Evolutionary conservation across 2,329 filamentous ascomycete species (phyloP).

Genomic region (Scedosporium apiospermum): DNA sequence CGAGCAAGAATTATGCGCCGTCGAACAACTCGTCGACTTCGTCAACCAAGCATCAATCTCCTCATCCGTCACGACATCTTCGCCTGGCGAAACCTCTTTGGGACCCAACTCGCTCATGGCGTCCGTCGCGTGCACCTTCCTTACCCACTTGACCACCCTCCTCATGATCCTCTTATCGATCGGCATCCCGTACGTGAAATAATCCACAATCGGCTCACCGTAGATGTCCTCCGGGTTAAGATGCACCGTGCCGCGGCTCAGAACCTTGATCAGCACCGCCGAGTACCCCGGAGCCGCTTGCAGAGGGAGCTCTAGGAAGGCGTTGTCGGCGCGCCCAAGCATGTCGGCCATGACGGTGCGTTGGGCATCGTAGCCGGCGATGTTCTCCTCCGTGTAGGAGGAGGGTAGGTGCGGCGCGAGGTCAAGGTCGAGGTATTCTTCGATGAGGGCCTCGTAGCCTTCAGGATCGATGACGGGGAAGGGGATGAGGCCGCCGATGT

Average conservation of each 20-base stretch:
- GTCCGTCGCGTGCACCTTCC: conserved; percentile 19
- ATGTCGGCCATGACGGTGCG: conserved; percentile 40
- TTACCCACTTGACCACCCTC: conserved; percentile 33
- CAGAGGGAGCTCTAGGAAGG: conserved; percentile 11
- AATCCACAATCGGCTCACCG: conserved; percentile 39
- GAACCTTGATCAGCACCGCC: conserved; percentile 9
- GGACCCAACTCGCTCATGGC: conserved; percentile 8
- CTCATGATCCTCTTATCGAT: conserved; percentile 33
- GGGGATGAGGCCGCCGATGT: conserved; percentile 10
- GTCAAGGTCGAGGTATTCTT: conserved; percentile 8
- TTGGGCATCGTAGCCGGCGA: conserved; percentile 26
- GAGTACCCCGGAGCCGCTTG: conserved; percentile 6
- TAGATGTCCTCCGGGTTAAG: conserved; percentile 40
- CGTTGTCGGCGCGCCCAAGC: conserved; percentile 24
- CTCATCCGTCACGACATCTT: conserved; percentile 22
- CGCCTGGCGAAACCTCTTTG: conserved; percentile 30
- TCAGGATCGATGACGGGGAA: conserved; percentile 10
- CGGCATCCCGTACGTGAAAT: conserved; percentile 35
- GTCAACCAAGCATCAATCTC: conserved; percentile 33
- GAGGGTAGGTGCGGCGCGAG: conserved; percentile 8
- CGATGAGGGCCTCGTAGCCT: conserved; percentile 9
- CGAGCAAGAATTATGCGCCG: conserved; percentile 11
- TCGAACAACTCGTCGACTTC: conserved; percentile 15
- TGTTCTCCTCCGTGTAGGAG: conserved; percentile 8
- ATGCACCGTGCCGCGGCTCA: conserved; percentile 32